Percentiles rank a stretch among this genome's conserved stretches.
phyloP scores from a whole-genome alignment of 176 grass and related monocot genomes.

The Themeda triandra region DNA sequence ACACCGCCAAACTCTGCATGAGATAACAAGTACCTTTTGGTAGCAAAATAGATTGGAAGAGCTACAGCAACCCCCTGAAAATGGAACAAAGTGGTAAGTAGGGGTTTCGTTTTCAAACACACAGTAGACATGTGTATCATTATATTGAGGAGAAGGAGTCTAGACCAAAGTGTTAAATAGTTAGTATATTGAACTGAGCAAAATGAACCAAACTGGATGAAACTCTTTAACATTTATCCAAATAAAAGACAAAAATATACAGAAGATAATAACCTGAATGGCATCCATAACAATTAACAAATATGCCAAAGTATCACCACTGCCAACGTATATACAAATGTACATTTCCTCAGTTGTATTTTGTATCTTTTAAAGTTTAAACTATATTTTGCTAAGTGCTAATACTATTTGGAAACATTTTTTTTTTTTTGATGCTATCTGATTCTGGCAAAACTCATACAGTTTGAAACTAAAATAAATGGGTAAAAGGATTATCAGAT shows the following conservation, averaged over 20 bases:
- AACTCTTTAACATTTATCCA: not conserved
- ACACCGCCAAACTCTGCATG: conserved; percentile 11
- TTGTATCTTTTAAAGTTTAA: not conserved
- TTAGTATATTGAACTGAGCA: conserved; percentile 4
- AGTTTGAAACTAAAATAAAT: conserved; percentile 3
- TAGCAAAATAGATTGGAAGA: conserved; percentile 97
- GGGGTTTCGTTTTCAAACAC: not conserved
- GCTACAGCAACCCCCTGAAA: conserved; percentile 95
- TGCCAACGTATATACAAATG: too few species aligned
- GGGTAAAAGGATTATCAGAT: not conserved
- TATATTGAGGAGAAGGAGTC: not conserved
- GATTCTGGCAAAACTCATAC: not conserved
- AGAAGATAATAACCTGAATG: not conserved
- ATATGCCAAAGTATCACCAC: not conserved
- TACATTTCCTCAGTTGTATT: not conserved
- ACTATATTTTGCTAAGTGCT: not conserved
- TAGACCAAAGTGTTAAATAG: not conserved
- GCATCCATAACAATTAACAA: not conserved
- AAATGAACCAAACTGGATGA: not conserved
- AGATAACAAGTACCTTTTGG: conserved; percentile 61
- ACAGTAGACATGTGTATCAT: not conserved
- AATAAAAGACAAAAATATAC: not conserved
- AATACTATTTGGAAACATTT: not conserved
- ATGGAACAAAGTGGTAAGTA: not conserved
- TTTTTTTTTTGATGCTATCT: not conserved